Evolutionary conservation across 176 grass and related monocot genomes (phyloP), one percentile per base, ranked within the genome.

Genomic region (Triticum monococcum): DNA sequence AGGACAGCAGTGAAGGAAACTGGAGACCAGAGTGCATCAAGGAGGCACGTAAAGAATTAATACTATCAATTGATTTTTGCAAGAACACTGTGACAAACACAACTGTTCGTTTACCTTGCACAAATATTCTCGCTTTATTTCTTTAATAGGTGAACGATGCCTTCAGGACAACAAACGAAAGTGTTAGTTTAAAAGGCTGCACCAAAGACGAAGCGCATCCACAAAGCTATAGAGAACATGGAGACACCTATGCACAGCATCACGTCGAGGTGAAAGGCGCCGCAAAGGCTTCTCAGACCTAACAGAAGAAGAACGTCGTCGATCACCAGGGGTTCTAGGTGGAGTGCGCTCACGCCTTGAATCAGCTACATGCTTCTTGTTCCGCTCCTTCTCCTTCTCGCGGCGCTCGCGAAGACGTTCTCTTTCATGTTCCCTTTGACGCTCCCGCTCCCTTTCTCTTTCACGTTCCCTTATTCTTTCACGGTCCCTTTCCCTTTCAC

Each of bases 91-190:
- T 68, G 79, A 88, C 82, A 88, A 76, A 85, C 78, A 80, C 82
- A 85, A 76, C 80, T 69, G 84, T 84, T 86, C 30, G 56, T 94
- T 99, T 99, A 99, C 97, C 97, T 99, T 99, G 94, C 97, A 99
- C 76, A 93, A 73, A 94, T 99, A 99, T 84, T 99, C 97, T 94
- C 97, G 91, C 94, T 99, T 99, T 91, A 94, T 99, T 91, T 99
- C 97, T 94, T 92, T 94, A 90, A 94, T 89, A 86, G 97, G 97
- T 78, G 97, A 99, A 94, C 89, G 94, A 88, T 95, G 97, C 94
- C 97, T 96, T 98, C 96, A 98, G 88, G 91, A 94, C 86, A 94
- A 96, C 81, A 96, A 90, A 93, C 71, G 25, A 92, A 93, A 89
- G 69, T 46, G 77, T 98, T 95, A 98, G 91, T 96, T 96, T 83